Base-by-base conservation (phyloP, 108 stramenopile species). In the Mayamaea pseudoterrestris region DNA sequence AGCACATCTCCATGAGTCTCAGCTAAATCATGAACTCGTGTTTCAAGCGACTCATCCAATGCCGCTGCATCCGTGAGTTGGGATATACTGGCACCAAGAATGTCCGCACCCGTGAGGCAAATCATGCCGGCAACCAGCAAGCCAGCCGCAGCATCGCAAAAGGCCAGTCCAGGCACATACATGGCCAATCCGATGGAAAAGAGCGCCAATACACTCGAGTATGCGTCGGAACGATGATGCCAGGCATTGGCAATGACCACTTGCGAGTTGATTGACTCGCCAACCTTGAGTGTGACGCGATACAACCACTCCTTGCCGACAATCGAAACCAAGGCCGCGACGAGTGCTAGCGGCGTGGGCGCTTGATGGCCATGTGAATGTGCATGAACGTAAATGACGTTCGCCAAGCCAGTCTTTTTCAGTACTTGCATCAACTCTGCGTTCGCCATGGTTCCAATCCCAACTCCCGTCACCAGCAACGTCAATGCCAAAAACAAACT, bases 201-300 rank as follows among this genome's bases (percentile, higher is more conserved):
- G 35, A 96, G 57, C 12, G 97, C 93, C 54, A 96, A 58, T 14
- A 98, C 65, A 14, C 80, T 83, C 11, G 89, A 91, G 39, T 95
- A 90, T 0, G 97, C 95, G 65, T 98, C 97, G 26, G 79, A 79
- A 4, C 97, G 76, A 73, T 95, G 94, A 64, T 98, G 97, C 95
- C 93, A 96, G 1, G 97, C 97, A 71, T 98, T 98, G 39, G 97
- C 93, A 47, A 96, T 76, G 23, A 98, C 83, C 18, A 96, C 90
- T 50, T 88, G 94, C 11, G 81, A 84, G 65, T 89, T 78, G 11
- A 87, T 48, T 37, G 60, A 35, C 57, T 90, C 69, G 4, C 87
- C 97, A 5, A 98, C 93, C 21, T 49, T 46, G 23, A 61, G 61
- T 0, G 97, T 98, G 24, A 86, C 74, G 14, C 93, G 74, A 57